A percentile compares a stretch with the other conserved stretches of the same genome.
phyloP scores from a whole-genome alignment of 768 basidiomycete species.

The Boletus pseudopeckii region DNA sequence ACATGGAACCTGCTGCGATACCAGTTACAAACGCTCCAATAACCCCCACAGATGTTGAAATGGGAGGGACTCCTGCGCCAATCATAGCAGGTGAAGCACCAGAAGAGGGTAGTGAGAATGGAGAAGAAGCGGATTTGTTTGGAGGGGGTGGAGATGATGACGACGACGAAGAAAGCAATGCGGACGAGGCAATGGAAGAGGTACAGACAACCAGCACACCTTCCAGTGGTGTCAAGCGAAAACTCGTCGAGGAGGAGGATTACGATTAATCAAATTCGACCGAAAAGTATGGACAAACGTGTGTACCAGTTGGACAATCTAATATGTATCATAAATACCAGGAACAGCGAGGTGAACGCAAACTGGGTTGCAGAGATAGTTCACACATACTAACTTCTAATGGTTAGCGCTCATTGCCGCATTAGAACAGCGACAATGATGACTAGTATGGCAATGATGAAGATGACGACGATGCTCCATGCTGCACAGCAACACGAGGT shows the following conservation, averaged over 20 bases:
- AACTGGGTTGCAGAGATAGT: not conserved
- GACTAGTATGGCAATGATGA: slow-evolving; percentile 42
- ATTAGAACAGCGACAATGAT: slow-evolving; percentile 42
- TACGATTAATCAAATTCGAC: slow-evolving; percentile 52
- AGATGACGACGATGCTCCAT: slow-evolving; percentile 38
- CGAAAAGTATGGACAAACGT: slow-evolving; percentile 3
- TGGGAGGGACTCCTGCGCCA: slow-evolving; percentile 32
- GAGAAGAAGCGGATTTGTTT: slow-evolving; percentile 76
- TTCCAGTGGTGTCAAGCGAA: slow-evolving; percentile 70
- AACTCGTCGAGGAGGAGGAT: slow-evolving; percentile 83
- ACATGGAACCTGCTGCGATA: slow-evolving; percentile 67
- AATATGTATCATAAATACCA: slow-evolving; percentile 31
- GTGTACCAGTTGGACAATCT: slow-evolving; percentile 10
- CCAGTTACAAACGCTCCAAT: slow-evolving; percentile 32
- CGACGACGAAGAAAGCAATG: slow-evolving; percentile 53
- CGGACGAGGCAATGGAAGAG: slow-evolving; percentile 75
- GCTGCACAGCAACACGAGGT: slow-evolving; percentile 30
- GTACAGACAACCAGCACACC: slow-evolving; percentile 52
- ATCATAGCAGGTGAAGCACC: slow-evolving; percentile 34
- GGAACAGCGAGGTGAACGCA: not conserved
- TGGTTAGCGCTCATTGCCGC: slow-evolving; percentile 22
- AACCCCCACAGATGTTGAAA: slow-evolving; percentile 68
- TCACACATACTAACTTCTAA: not conserved
- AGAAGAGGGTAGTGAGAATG: slow-evolving; percentile 69
- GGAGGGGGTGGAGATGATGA: slow-evolving; percentile 68